Evolutionary conservation across 768 basidiomycete genomes (phyloP).

Genomic region (Suillus placidus): DNA sequence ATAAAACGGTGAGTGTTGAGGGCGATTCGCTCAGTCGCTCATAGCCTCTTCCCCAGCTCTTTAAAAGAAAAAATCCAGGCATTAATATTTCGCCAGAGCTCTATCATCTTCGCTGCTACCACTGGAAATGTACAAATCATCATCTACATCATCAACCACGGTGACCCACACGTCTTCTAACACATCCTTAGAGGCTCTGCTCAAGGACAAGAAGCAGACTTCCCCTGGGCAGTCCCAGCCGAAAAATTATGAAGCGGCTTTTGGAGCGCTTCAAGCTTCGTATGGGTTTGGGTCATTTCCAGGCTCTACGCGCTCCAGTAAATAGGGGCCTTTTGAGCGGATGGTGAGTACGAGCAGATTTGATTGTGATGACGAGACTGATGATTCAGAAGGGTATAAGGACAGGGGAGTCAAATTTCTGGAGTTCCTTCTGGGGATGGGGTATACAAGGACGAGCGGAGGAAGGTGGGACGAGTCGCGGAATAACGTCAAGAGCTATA

Average conservation of each 20-base stretch:
- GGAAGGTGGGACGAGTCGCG: neutral
- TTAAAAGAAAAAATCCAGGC: neutral
- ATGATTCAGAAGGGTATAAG: neutral
- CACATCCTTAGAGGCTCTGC: slow-evolving; percentile 2
- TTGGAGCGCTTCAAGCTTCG: slow-evolving; percentile 4
- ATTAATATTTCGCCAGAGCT: neutral
- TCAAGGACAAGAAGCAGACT: slow-evolving; percentile 6
- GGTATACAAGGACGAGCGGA: neutral
- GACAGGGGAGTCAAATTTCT: neutral
- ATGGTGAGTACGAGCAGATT: neutral
- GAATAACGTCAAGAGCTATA: neutral
- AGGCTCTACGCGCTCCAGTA: neutral
- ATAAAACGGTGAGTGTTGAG: neutral
- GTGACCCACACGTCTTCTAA: neutral
- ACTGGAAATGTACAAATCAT: slow-evolving; percentile 2
- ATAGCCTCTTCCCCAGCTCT: neutral
- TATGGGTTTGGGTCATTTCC: slow-evolving; percentile 5
- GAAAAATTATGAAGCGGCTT: slow-evolving; percentile 11
- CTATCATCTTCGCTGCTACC: neutral
- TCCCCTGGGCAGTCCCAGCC: neutral
- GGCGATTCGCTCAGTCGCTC: neutral
- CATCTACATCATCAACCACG: neutral
- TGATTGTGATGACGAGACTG: neutral
- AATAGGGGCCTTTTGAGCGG: neutral
- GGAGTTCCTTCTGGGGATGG: neutral